A percentile compares a stretch with the other conserved stretches of the same genome.
phyloP scores from a whole-genome alignment of 768 basidiomycete species.

The Cyclocybe cylindracea region DNA sequence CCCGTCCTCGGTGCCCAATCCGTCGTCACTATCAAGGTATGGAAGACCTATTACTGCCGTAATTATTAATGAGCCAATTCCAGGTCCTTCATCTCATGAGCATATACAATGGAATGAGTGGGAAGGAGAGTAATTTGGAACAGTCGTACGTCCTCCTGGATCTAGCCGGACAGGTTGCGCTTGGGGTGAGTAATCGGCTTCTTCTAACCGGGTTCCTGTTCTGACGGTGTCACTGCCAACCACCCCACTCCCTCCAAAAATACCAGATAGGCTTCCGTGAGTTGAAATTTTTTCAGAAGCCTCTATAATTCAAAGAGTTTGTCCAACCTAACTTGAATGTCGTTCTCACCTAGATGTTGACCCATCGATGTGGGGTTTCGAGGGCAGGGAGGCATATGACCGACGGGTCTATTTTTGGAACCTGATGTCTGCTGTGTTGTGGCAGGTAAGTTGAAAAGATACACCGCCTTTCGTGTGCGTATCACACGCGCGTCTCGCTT shows the following conservation, averaged over 20 bases:
- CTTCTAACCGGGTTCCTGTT: conserved; percentile 3
- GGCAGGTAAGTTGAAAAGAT: conserved; percentile 40
- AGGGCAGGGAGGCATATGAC: conserved; percentile 51
- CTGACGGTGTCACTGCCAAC: too few species aligned
- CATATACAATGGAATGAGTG: conserved; percentile 54
- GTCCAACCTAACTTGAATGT: conserved; percentile 2
- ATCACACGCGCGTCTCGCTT: neutral
- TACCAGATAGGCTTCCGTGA: conserved; percentile 45
- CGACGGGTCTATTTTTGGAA: conserved; percentile 59
- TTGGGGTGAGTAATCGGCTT: conserved; percentile 35
- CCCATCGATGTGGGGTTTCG: conserved; percentile 51
- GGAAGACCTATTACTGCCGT: neutral
- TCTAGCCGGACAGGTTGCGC: conserved; percentile 48
- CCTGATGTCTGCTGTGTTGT: conserved; percentile 45
- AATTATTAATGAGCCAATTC: neutral
- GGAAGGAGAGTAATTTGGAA: conserved; percentile 50
- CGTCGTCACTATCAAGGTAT: conserved; percentile 45
- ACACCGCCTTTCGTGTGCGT: too few species aligned
- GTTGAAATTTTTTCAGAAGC: conserved; percentile 15
- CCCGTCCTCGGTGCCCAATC: conserved; percentile 44
- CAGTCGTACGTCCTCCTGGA: conserved; percentile 46
- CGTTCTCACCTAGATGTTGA: conserved; percentile 40
- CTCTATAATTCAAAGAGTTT: neutral
- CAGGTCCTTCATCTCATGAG: conserved; percentile 54
- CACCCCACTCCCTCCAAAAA: too few species aligned